These are phyloP conservation scores for Rhodotorula kratochvilovae DNA, from an alignment of 768 basidiomycete species.

Conservation along the genomic window DNA sequence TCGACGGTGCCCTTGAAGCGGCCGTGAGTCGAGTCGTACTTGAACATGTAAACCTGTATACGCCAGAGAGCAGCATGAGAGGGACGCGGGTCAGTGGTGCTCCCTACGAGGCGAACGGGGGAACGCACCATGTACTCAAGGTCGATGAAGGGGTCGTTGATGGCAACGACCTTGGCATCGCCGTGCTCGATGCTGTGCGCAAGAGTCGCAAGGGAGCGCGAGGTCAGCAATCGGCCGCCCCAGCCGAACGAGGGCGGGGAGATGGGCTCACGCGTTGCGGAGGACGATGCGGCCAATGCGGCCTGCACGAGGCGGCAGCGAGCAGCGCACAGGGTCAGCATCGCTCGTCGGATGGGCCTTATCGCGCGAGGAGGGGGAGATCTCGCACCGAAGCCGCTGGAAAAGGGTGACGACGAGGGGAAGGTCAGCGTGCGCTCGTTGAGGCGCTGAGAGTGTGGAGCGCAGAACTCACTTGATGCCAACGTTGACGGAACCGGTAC, in stretches of 20 bases:
- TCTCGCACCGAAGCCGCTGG: conserved; percentile 58
- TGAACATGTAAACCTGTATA: conserved; percentile 94
- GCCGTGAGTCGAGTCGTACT: conserved; percentile 89
- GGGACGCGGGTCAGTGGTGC: neutral
- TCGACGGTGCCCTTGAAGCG: conserved; percentile 80
- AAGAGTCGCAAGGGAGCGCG: too few species aligned
- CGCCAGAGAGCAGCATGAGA: neutral
- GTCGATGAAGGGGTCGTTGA: conserved; percentile 98
- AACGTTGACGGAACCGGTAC: conserved; percentile 62
- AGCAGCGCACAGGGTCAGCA: neutral
- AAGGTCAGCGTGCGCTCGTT: conserved; percentile 5
- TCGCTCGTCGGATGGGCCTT: neutral
- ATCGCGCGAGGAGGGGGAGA: too few species aligned
- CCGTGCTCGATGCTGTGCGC: conserved; percentile 28
- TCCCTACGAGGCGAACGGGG: too few species aligned
- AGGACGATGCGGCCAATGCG: conserved; percentile 99
- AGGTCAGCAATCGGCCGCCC: neutral
- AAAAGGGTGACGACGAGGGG: neutral
- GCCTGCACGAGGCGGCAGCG: conserved; percentile 54
- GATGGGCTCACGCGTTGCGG: conserved; percentile 64
- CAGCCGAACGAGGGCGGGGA: conserved; percentile 61
- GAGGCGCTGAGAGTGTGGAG: neutral
- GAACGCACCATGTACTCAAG: conserved; percentile 86
- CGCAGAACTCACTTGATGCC: conserved; percentile 71
- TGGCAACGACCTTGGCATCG: conserved; percentile 61